Conservation (phyloP, 1,284 basidiomycete species). For the Phellopilus nigrolimitatus region DNA sequence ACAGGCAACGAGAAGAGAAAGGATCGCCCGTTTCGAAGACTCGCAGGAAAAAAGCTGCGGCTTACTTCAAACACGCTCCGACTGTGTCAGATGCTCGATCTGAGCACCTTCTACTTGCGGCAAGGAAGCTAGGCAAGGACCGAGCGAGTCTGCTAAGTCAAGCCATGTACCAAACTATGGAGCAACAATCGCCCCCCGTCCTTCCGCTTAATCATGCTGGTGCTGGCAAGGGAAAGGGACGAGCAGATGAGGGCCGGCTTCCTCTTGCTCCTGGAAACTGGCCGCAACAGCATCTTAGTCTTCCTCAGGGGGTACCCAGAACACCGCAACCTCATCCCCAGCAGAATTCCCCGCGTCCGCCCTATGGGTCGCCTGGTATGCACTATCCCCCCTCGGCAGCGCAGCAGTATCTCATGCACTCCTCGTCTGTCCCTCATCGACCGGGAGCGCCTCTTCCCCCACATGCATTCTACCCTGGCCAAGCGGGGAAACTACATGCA, state of each 20-base stretch:
- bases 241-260: not conserved
- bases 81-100: constrained; percentile 49
- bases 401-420: constrained; percentile 4
- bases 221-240: constrained; percentile 1
- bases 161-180: constrained; percentile 5
- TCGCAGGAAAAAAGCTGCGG: constrained; percentile 15
- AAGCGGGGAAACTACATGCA: too few relatives aligned
- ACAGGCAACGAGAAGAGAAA: constrained; percentile 7
- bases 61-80: constrained; percentile 21
- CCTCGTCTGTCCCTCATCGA: not conserved
- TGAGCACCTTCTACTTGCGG: constrained; percentile 56
- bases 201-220: not conserved
- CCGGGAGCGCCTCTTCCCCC: constrained; percentile 7
- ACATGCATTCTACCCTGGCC: constrained; percentile 8
- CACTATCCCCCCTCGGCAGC: not conserved
- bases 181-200: not conserved
- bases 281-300: not conserved
- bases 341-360: constrained; percentile 1
- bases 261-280: not conserved
- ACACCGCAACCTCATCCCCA: not conserved
- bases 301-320: not conserved
- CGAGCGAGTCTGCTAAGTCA: constrained; percentile 31
- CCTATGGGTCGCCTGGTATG: not conserved
- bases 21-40: not conserved
- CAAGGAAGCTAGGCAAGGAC: constrained; percentile 50